Evolutionary conservation across 352 stramenopile species (phyloP).

Genomic region (Blastocystis sp.): DNA sequence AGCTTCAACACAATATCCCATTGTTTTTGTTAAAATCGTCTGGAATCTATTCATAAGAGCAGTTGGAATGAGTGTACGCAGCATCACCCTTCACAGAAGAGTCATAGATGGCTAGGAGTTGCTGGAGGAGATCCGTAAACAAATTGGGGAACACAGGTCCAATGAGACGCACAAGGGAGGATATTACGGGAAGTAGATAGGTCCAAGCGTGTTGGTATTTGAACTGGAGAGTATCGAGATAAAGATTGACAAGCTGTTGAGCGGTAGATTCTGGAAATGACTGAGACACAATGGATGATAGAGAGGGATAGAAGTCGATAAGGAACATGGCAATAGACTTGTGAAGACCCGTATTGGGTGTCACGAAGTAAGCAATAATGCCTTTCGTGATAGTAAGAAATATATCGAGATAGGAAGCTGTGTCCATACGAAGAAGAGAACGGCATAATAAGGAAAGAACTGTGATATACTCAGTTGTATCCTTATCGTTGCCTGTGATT

Average conservation of each 20-base stretch:
- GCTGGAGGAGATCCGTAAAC: not conserved
- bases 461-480: not conserved
- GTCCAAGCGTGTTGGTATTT: conserved; percentile 31
- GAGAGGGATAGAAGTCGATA: not conserved
- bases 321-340: conserved; percentile 36
- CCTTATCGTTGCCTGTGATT: not conserved
- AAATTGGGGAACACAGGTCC: not conserved
- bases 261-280: not conserved
- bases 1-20: conserved; percentile 38
- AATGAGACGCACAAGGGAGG: not conserved
- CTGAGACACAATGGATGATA: not conserved
- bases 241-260: not conserved
- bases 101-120: conserved; percentile 33
- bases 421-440: not conserved
- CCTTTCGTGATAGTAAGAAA: not conserved
- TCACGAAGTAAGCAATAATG: not conserved
- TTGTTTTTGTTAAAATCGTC: conserved; percentile 18
- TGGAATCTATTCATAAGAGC: not conserved
- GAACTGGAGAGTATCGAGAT: conserved; percentile 31
- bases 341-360: not conserved
- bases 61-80: not conserved
- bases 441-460: not conserved
- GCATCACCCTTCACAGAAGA: not conserved
- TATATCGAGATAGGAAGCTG: not conserved
- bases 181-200: not conserved